Percentiles rank a stretch among this genome's conserved stretches.
Conservation (phyloP, 1,139 yeast species). For the Cylindricascospora bacillispora region DNA sequence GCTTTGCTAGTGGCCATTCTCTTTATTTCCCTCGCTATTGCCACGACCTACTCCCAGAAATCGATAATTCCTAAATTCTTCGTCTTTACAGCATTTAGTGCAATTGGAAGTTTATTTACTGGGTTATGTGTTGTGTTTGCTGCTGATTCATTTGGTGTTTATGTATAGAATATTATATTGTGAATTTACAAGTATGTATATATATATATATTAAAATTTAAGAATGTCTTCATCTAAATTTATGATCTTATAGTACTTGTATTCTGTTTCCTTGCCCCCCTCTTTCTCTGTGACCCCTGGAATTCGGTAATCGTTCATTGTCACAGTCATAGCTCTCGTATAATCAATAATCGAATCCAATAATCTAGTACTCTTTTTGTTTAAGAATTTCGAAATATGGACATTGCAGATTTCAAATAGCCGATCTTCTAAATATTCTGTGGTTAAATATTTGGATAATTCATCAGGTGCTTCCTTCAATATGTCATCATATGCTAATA, state of each 20-base stretch:
- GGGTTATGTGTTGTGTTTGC: conserved; percentile 20
- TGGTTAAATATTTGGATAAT: conserved; percentile 14
- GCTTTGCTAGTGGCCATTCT: conserved; percentile 13
- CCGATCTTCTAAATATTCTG: conserved; percentile 21
- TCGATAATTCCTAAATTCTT: conserved; percentile 10
- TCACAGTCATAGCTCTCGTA: conserved; percentile 22
- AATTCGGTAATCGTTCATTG: conserved; percentile 11
- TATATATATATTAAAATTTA: conserved; percentile 8
- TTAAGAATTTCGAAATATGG: conserved; percentile 13
- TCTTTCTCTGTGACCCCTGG: conserved; percentile 5
- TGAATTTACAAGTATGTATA: background rate
- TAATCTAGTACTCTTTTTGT: conserved; percentile 20
- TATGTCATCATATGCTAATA: conserved; percentile 43
- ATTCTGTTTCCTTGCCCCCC: conserved; percentile 8
- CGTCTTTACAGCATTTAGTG: conserved; percentile 10
- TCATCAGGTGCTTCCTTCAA: conserved; percentile 21
- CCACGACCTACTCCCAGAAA: conserved; percentile 10
- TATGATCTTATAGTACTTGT: conserved; percentile 18
- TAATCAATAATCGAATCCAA: conserved; percentile 21
- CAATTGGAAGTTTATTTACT: conserved; percentile 16
- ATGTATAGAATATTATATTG: conserved; percentile 9
- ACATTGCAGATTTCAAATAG: conserved; percentile 21
- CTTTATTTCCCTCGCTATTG: conserved; percentile 12
- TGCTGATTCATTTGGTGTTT: conserved; percentile 24
- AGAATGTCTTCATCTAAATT: conserved; percentile 24